phyloP scores from a whole-genome alignment of 108 stramenopile species.

The Conticribra weissflogii region DNA sequence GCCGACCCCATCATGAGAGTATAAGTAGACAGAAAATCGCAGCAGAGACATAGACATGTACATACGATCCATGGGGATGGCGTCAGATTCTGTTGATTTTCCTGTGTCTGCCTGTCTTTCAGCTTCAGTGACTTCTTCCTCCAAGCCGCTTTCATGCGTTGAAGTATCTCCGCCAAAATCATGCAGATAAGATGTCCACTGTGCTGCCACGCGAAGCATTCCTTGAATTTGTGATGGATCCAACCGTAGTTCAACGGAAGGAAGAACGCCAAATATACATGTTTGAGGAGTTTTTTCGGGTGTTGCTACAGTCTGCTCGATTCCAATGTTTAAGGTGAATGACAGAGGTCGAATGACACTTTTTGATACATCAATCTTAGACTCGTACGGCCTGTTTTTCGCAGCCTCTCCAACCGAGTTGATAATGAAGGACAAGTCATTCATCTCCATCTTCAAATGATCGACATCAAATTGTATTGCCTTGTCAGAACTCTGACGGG shows the following conservation, averaged over 20 bases:
- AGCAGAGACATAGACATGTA: constrained; percentile 49
- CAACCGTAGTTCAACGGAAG: constrained; percentile 56
- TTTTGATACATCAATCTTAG: constrained; percentile 59
- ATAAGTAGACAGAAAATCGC: constrained; percentile 55
- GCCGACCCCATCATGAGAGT: constrained; percentile 56
- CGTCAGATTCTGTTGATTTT: constrained; percentile 5
- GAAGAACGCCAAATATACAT: constrained; percentile 76
- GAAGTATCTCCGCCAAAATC: constrained; percentile 22
- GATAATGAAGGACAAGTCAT: constrained; percentile 49
- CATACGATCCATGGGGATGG: constrained; percentile 35
- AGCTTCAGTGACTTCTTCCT: constrained; percentile 39
- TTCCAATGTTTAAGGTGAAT: constrained; percentile 61
- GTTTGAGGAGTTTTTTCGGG: constrained; percentile 56
- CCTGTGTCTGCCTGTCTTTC: neutral
- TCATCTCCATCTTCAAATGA: constrained; percentile 57
- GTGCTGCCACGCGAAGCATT: constrained; percentile 57
- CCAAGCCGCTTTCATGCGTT: constrained; percentile 19
- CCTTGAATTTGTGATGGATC: constrained; percentile 63
- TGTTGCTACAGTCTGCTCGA: constrained; percentile 53
- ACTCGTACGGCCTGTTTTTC: constrained; percentile 32
- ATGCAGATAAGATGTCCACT: constrained; percentile 60
- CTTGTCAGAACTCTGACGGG: constrained; percentile 23
- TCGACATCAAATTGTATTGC: constrained; percentile 49
- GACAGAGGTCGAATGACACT: constrained; percentile 79
- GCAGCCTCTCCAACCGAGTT: constrained; percentile 38